A percentile compares a stretch with the other conserved stretches of the same genome.
phyloP scores from a whole-genome alignment of 257 asterid species.

The Solanum rostratum region DNA sequence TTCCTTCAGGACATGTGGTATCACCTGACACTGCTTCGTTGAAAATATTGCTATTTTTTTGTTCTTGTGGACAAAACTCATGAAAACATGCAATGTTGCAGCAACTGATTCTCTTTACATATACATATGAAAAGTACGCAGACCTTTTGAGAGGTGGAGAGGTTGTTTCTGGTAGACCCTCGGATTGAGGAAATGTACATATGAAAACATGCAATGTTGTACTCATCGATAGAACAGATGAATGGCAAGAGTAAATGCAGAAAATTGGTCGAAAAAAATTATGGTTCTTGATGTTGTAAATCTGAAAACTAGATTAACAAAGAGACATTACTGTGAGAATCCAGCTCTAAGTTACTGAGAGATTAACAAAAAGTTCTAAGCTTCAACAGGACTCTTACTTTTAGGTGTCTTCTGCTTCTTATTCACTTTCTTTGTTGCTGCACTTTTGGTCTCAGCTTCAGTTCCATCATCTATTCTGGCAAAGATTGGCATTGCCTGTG shows the following conservation, averaged over 20 bases:
- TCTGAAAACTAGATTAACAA: too few species aligned
- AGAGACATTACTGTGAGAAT: not conserved
- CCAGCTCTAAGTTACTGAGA: not conserved
- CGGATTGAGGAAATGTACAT: not conserved
- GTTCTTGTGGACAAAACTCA: not conserved
- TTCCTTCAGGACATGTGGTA: too few species aligned
- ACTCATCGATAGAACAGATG: not conserved
- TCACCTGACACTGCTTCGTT: not conserved
- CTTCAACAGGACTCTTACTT: constrained; percentile 37
- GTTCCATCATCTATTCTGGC: constrained; percentile 58
- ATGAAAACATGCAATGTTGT: not conserved
- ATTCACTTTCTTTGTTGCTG: constrained; percentile 27
- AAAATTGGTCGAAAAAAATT: not conserved
- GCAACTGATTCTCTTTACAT: not conserved
- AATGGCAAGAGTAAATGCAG: not conserved
- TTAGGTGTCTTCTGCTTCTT: constrained; percentile 34
- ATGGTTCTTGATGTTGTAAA: not conserved
- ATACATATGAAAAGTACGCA: not conserved
- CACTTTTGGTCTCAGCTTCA: constrained; percentile 22
- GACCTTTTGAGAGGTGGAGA: not conserved
- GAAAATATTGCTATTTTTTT: not conserved
- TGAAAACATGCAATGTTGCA: not conserved
- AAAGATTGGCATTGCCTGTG: constrained; percentile 67
- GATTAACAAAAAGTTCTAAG: constrained; percentile 30
- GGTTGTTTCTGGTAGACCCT: not conserved